These are phyloP conservation scores for Pinus taeda DNA, from an alignment of 75 land plant genomes.

Conservation along the genomic window DNA sequence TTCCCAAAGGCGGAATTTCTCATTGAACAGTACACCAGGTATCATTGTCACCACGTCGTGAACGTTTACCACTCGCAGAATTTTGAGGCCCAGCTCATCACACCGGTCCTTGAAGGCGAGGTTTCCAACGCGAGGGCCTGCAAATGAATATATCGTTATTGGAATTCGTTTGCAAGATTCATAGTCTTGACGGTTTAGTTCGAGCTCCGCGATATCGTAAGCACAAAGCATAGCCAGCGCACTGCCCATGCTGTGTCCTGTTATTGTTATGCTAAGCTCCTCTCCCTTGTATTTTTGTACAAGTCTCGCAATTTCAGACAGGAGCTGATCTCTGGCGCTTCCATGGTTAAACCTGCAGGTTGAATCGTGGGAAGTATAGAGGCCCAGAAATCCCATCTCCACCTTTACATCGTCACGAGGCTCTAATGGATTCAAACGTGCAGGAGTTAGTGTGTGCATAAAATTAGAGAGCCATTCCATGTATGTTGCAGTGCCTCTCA, in stretches of 20 bases:
- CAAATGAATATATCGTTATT: conserved; percentile 58
- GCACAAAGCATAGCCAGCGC: conserved; percentile 42
- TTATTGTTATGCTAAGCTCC: conserved; percentile 31
- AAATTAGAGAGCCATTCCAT: too few relatives aligned
- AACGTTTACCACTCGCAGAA: conserved; percentile 53
- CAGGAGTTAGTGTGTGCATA: too few relatives aligned
- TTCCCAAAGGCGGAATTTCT: not conserved
- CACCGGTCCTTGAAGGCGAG: conserved; percentile 44
- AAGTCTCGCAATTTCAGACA: conserved; percentile 28
- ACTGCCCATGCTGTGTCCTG: conserved; percentile 64
- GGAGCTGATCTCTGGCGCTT: conserved; percentile 32
- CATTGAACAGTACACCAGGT: conserved; percentile 52
- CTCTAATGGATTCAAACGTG: too few relatives aligned
- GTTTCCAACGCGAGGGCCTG: conserved; percentile 67
- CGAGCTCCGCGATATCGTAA: conserved; percentile 58
- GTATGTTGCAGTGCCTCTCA: too few relatives aligned
- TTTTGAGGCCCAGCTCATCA: conserved; percentile 64
- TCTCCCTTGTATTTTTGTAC: conserved; percentile 35
- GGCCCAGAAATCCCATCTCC: not conserved
- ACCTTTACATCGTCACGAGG: too few relatives aligned
- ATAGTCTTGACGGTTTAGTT: conserved; percentile 13
- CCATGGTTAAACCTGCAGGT: too few relatives aligned
- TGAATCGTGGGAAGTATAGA: conserved; percentile 43
- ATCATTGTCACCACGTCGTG: conserved; percentile 64
- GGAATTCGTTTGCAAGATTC: conserved; percentile 21